Base-by-base conservation (phyloP, 78 protist genomes). In the Dictyostelium firmibasis region DNA sequence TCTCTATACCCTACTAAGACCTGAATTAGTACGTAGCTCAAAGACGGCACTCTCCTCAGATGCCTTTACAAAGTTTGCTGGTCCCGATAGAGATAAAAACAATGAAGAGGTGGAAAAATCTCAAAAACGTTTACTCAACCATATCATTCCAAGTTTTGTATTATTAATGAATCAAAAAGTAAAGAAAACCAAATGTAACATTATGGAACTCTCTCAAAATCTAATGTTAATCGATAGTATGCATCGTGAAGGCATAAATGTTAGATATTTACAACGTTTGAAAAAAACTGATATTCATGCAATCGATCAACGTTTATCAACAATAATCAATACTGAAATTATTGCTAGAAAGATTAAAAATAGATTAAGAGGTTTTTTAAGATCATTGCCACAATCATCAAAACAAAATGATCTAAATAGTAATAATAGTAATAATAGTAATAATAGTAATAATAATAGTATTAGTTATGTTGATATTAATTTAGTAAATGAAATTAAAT, bases 221-320 rank as follows among this genome's bases (percentile, higher is more conserved):
- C 3, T 92, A 20, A 41, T 62, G 31, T 82, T 92, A 74, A 57
- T 92, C 18, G 96, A 92, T 18, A 67, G 81, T 25, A 92, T 92
- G 88, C 96, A 92, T 47, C 33, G 96, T 31, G 96, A 92, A 29
- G 96, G 96, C 33, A 92, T 92, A 69, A 92, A 92, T 47, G 83
- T 76, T 20, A n/a, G 96, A 43, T 92, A 92, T 38, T 85, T 92
- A 16, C 53, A 53, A 25, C 31, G 78, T 18, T 53, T 92, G 25
- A 92, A 92, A 29, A 79, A 47, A 43, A 79, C 92, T 3, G 96
- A 92, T 53, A 29, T 81, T 3, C 62, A 35, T 50, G 84, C 83
- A 4, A n/a, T 92, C 4, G 96, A 92, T 38, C 74, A 23, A 20
- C 86, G 96, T 29, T 64, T 92, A 7, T 44, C 92, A 13, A 60